These are phyloP conservation scores for Pleurotus tuber-regium DNA, from an alignment of 768 basidiomycete genomes.

Conservation along the genomic window DNA sequence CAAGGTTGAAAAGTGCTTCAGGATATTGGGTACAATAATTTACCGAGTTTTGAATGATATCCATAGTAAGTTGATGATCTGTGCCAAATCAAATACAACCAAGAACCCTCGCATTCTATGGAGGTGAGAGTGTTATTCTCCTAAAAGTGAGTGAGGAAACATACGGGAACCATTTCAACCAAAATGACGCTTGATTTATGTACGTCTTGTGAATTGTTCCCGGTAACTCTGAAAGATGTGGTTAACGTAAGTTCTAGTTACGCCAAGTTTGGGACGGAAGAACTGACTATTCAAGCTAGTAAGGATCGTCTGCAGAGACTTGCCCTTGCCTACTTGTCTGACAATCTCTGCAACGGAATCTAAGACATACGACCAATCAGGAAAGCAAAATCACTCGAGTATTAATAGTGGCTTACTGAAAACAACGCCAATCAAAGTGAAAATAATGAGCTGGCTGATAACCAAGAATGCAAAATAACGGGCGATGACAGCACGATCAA, in stretches of 20 bases:
- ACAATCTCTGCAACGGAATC: conserved; percentile 32
- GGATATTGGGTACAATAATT: conserved; percentile 19
- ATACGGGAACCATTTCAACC: conserved; percentile 80
- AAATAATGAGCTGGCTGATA: conserved; percentile 81
- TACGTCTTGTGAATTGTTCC: conserved; percentile 69
- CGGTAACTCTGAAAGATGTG: conserved; percentile 55
- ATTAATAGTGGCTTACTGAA: conserved; percentile 52
- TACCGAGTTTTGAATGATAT: conserved; percentile 82
- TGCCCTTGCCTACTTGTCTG: conserved; percentile 21
- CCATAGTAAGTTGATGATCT: conserved; percentile 88
- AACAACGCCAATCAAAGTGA: conserved; percentile 75
- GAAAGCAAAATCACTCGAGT: not conserved
- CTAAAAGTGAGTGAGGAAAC: conserved; percentile 19
- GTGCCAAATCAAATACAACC: conserved; percentile 83
- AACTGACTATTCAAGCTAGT: conserved; percentile 30
- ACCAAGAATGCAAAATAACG: conserved; percentile 86
- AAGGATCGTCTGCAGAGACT: conserved; percentile 24
- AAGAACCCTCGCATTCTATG: conserved; percentile 76
- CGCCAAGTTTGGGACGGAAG: not conserved
- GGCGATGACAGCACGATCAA: conserved; percentile 77
- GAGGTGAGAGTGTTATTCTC: not conserved
- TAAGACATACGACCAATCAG: conserved; percentile 9
- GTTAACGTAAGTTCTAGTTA: not conserved
- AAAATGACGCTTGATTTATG: conserved; percentile 76
- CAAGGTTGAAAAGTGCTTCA: not conserved